Evolutionary conservation across 2,329 filamentous ascomycete species (phyloP).

Genomic region (Rutstroemia sydowiana): DNA sequence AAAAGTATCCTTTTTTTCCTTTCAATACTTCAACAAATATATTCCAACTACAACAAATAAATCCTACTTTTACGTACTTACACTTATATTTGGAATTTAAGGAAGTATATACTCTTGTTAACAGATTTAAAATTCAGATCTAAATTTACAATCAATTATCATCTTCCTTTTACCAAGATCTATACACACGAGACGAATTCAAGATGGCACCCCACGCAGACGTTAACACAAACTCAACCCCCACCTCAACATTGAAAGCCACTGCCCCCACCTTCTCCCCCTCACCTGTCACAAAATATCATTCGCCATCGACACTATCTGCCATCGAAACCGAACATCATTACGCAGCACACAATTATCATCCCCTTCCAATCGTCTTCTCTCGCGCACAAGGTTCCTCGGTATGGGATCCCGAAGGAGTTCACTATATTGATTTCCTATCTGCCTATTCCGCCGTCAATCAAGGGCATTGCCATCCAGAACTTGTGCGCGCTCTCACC

Average conservation of each 20-base stretch:
- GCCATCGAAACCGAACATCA: conserved; percentile 77
- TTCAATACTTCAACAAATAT: not conserved
- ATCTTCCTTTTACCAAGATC: not conserved
- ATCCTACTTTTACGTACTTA: not conserved
- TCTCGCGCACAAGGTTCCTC: conserved; percentile 74
- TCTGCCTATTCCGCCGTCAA: conserved; percentile 98
- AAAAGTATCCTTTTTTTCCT: not conserved
- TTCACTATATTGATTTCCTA: conserved; percentile 93
- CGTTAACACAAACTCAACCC: conserved; percentile 13
- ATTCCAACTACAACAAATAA: not conserved
- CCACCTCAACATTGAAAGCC: conserved; percentile 28
- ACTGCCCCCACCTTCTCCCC: conserved; percentile 29
- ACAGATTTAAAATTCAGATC: not conserved
- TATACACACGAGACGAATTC: not conserved
- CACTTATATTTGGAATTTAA: not conserved
- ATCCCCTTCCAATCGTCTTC: conserved; percentile 92
- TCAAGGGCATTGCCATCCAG: conserved; percentile 95
- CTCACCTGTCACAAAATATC: conserved; percentile 40
- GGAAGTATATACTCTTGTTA: not conserved
- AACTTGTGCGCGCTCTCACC: conserved; percentile 81
- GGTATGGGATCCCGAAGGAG: conserved; percentile 96
- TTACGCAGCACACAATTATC: conserved; percentile 96
- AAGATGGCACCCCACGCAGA: conserved; percentile 55
- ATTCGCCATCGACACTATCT: conserved; percentile 68
- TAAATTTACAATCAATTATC: not conserved